Evolutionary conservation across 1,284 basidiomycete species (phyloP).

Genomic region (Microbotryum saponariae): DNA sequence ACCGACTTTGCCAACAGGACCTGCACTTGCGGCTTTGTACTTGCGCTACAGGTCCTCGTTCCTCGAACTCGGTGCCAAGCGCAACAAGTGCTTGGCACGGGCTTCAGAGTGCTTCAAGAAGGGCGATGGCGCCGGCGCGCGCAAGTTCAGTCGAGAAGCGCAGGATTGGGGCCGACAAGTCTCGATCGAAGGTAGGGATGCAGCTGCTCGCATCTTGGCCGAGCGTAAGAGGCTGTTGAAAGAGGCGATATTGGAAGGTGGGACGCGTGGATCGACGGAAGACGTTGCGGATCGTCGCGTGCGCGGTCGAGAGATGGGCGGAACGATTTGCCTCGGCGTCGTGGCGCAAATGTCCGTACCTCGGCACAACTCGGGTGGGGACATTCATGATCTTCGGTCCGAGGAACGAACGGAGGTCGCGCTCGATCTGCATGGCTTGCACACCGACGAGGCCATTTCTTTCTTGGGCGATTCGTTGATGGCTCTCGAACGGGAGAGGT

Average conservation of each 20-base stretch:
- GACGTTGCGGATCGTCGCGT: conserved; percentile 56
- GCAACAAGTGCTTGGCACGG: conserved; percentile 88
- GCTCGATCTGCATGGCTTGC: conserved; percentile 51
- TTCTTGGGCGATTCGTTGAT: conserved; percentile 83
- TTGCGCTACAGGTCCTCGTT: conserved; percentile 77
- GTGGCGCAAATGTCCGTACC: conserved; percentile 43
- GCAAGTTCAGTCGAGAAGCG: conserved; percentile 84
- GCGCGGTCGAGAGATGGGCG: conserved; percentile 70
- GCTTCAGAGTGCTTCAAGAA: conserved; percentile 91
- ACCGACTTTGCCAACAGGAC: conserved; percentile 79
- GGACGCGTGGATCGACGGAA: conserved; percentile 28
- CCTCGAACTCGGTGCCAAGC: conserved; percentile 79
- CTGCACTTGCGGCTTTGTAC: conserved; percentile 69
- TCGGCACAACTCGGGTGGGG: neutral
- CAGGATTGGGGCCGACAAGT: conserved; percentile 87
- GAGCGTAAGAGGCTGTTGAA: conserved; percentile 70
- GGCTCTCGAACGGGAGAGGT: conserved; percentile 42
- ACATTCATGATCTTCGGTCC: conserved; percentile 47
- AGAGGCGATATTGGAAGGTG: conserved; percentile 53
- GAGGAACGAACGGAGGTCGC: conserved; percentile 75
- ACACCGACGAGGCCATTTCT: conserved; percentile 84
- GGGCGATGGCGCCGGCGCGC: conserved; percentile 89
- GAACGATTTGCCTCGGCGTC: conserved; percentile 75
- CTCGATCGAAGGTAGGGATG: conserved; percentile 65
- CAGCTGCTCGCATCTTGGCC: conserved; percentile 68